Base-by-base conservation (phyloP, 108 stramenopile species). In the Epithemia pelagica region DNA sequence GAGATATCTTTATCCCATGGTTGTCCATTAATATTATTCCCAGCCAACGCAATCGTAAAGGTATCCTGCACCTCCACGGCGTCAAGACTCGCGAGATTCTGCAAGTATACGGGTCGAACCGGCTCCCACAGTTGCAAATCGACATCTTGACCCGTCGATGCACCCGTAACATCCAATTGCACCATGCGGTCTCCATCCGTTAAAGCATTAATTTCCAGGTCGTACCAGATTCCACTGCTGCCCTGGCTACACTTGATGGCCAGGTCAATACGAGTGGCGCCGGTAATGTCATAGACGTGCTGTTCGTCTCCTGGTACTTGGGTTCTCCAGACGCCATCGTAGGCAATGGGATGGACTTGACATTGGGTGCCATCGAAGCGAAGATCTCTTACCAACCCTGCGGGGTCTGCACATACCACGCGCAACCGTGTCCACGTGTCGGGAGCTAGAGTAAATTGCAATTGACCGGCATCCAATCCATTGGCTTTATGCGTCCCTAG, bases 241-340 rank as follows among this genome's bases (percentile, higher is more conserved):
- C 31, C 25, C 20, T 52, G 21, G n/a, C n/a, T n/a, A 29, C 82
- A 82, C 18, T 32, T 26, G 0, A 82, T 58, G 30, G 82, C 78
- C 54, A 82, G 54, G 51, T 82, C 78, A 0, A 72, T 37, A 18
- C 82, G 74, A 2, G 72, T 72, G 1, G 82, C 46, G 0, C 68
- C 61, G 10, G 78, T 76, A 33, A 82, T 23, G 37, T 57, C 59
- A 54, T 73, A 67, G 25, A n/a, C n/a, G n/a, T n/a, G n/a, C n/a
- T n/a, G n/a, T n/a, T n/a, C n/a, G n/a, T n/a, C n/a, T n/a, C n/a
- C n/a, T n/a, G n/a, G n/a, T n/a, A n/a, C n/a, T n/a, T n/a, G n/a
- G n/a, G n/a, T n/a, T n/a, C n/a, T 65, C 51, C 59, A 80, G 5
- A 80, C 71, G 0, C 79, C 79, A 61, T 80, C 79, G 71, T 68